These are phyloP conservation scores for Globisporangium emineosum DNA, from an alignment of 352 stramenopile genomes.

Conservation along the genomic window DNA sequence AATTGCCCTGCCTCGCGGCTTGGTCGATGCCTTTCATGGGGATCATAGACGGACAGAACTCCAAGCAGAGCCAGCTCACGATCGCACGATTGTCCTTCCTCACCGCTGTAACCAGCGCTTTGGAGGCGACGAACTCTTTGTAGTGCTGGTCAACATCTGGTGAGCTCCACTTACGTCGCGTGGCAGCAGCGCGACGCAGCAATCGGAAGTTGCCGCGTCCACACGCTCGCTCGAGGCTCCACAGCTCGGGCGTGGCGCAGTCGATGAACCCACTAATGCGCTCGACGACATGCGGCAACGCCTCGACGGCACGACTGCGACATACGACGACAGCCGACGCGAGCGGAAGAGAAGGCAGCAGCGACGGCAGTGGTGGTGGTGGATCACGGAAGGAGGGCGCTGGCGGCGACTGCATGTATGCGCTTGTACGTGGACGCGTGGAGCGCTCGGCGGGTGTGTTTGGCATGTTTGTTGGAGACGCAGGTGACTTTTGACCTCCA, in stretches of 20 bases:
- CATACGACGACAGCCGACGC: constrained; percentile 1
- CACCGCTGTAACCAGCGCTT: background rate
- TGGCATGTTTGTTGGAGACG: background rate
- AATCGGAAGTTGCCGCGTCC: background rate
- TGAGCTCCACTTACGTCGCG: background rate
- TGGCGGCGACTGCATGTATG: background rate
- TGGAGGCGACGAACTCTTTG: background rate
- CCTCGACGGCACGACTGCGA: background rate
- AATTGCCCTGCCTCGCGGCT: background rate
- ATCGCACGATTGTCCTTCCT: background rate
- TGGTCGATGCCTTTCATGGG: background rate
- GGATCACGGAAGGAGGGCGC: background rate
- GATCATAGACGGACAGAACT: background rate
- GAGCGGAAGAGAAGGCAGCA: background rate
- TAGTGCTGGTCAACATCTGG: background rate
- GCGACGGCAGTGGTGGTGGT: background rate
- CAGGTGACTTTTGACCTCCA: too few species aligned
- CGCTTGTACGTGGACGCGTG: background rate
- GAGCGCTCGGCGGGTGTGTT: background rate
- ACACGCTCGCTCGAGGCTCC: background rate
- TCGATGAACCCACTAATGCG: constrained; percentile 6
- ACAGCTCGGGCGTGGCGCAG: background rate
- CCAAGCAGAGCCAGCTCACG: background rate
- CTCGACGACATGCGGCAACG: background rate
- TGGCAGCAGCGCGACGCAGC: background rate